Base-by-base conservation (phyloP, 1,139 yeast species). In the Geotrichum histeridarum region DNA sequence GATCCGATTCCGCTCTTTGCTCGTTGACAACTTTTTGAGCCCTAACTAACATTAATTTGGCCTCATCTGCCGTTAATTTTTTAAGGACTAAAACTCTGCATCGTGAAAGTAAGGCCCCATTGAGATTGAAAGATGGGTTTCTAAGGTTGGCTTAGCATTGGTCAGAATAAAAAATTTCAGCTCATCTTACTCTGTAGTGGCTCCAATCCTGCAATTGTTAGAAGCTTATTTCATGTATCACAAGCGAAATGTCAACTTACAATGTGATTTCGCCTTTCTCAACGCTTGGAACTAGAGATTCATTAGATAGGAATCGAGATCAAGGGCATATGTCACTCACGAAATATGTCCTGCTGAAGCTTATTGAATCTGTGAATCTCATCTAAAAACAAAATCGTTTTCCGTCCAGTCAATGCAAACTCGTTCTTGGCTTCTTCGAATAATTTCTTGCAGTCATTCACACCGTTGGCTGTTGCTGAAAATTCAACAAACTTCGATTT, bases 331-430 rank as follows among this genome's bases (percentile, higher is more conserved):
- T 73, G 0, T 91, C 90, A 57, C 79, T 76, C 65, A 86, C 95
- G 32, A 55, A 94, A 80, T 32, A 87, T 73, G 69, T 94, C 99
- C 66, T 94, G 99, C 59, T 90, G 97, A 0, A 86, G 80, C 62
- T 89, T 87, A 67, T 87, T 90, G 69, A 88, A 90, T 51, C 99
- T 73, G 66, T 93, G 99, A 30, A 93, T 88, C 67, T 94, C 99
- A 72, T 93, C 99, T 55, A 91, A 76, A 65, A 93, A 93, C 33
- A 94, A 71, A 8, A 93, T 81, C 0, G 97, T 89, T 53, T 81
- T 77, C 42, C 87, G 73, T 27, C 83, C 84, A 0, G 91, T 82
- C 49, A 88, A 72, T 54, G 76, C 76, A 63, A 74, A 73, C 58
- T 86, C 94, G 59, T 84, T 84, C 51, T 78, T 79, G 0, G 96